A percentile compares a stretch with the other conserved stretches of the same genome.
Evolutionary conservation across 306 rosid species (phyloP).

Genomic region (Dalbergia cochinchinensis): DNA sequence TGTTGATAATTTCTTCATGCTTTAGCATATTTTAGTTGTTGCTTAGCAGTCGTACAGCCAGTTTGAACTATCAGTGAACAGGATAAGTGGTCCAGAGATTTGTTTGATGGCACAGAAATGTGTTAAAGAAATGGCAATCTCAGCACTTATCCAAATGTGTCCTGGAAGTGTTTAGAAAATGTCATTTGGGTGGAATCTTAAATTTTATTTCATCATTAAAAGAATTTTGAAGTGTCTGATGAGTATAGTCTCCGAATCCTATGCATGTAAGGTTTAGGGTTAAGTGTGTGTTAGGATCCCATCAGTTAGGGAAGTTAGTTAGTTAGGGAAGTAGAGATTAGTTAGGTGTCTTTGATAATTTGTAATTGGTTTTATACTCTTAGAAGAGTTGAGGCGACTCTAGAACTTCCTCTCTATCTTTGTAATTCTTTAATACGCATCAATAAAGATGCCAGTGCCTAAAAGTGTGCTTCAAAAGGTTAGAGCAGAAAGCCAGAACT

Average conservation of each 20-base stretch:
- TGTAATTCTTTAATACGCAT: too few relatives aligned
- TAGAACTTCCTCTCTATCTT: too few relatives aligned
- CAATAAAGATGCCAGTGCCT: too few relatives aligned
- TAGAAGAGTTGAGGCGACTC: too few relatives aligned
- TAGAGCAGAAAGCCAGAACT: constrained; percentile 15
- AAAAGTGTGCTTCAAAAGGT: not conserved
- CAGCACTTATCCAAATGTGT: not conserved
- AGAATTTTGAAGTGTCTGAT: not conserved
- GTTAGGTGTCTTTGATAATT: too few relatives aligned
- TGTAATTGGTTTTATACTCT: not conserved
- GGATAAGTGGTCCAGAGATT: not conserved
- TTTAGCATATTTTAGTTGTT: not conserved
- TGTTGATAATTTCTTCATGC: not conserved
- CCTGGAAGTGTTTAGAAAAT: not conserved
- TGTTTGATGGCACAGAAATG: not conserved
- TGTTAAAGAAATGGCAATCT: not conserved
- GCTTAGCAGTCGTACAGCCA: not conserved
- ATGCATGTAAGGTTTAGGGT: not conserved
- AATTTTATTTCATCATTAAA: not conserved
- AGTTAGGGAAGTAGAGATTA: too few relatives aligned
- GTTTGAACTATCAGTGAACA: constrained; percentile 5
- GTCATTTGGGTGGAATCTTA: not conserved
- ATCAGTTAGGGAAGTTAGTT: too few relatives aligned
- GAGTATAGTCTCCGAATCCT: not conserved
- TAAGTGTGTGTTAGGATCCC: too few relatives aligned